Base-by-base conservation (phyloP, 176 grass and related monocot species). In the Triticum urartu region DNA sequence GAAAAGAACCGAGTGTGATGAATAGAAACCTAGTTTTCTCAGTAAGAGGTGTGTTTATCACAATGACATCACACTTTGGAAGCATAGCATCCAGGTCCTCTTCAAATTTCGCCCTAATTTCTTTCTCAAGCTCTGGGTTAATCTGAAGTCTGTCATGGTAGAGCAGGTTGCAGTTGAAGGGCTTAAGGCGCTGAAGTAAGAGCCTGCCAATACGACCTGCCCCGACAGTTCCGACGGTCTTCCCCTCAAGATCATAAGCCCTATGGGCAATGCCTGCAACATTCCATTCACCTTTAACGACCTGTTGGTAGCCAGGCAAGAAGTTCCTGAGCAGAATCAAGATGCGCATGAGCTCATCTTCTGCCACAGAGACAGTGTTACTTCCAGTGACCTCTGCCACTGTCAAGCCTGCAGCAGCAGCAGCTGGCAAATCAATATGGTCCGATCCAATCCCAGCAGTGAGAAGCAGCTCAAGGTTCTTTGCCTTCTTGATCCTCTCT, bases 351-450 rank as follows among this genome's bases (percentile, higher is more conserved):
- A 98, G 84, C 88, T 98, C 91, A 81, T 98, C 95, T 89, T 98
- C 93, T 72, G 93, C 95, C 25, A 98, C 95, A 1, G 93, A 98
- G 36, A 95, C 91, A 0, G 84, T 88, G 85, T 98, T 98, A 85
- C 95, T 98, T 84, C 95, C 95, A 7, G 95, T 98, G 60, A 95
- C 89, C 70, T 98, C 95, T 36, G 95, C 93, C n/a, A 98, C 95
- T 35, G 93, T 98, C 62, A 98, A 73, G 9, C 95, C 89, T 3
- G 93, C 95, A 6, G 88, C 40, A 61, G 93, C 95, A 18, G 95
- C 95, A 22, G 93, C 95, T 79, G 85, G 87, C 66, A 95, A 80
- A 85, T 98, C 95, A 11, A 98, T 90, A 79, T 95, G 93, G 59
- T 98, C 1, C 1, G 96, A 98, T 18, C 96, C 96, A 60, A 98